Conservation (phyloP, 2,329 filamentous ascomycete genomes). For the Colletotrichum sp. region DNA sequence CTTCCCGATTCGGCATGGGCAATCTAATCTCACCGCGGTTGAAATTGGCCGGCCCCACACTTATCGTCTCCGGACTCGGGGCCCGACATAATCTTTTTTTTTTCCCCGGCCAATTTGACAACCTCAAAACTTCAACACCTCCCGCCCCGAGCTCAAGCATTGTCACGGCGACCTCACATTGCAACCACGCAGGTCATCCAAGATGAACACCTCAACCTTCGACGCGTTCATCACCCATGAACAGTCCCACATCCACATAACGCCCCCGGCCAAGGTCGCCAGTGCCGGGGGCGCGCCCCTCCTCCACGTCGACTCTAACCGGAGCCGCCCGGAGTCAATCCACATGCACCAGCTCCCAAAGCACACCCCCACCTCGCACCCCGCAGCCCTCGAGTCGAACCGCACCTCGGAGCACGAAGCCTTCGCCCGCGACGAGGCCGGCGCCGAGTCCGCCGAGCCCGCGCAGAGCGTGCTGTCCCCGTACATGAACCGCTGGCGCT, state of each 20-base stretch:
- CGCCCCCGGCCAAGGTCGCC: neutral
- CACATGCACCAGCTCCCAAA: neutral
- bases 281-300: neutral
- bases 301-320: neutral
- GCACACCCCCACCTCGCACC: neutral
- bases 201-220: neutral
- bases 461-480: constrained; percentile 65
- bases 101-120: neutral
- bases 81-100: neutral
- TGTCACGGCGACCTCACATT: no score
- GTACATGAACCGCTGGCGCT: constrained; percentile 72
- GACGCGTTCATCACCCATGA: neutral
- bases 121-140: neutral
- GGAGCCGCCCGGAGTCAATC: neutral
- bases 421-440: neutral
- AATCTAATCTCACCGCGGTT: accelerated
- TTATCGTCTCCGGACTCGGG: neutral
- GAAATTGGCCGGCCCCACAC: neutral
- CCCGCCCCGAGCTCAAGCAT: no score
- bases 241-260: neutral
- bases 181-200: accelerated
- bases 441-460: constrained; percentile 44
- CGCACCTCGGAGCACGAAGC: neutral
- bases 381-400: neutral
- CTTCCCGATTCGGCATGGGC: neutral